Evolutionary conservation across 495 filamentous ascomycete genomes (phyloP), one percentile per base, ranked within the genome.

Genomic region (Penicillium waksmanii): DNA sequence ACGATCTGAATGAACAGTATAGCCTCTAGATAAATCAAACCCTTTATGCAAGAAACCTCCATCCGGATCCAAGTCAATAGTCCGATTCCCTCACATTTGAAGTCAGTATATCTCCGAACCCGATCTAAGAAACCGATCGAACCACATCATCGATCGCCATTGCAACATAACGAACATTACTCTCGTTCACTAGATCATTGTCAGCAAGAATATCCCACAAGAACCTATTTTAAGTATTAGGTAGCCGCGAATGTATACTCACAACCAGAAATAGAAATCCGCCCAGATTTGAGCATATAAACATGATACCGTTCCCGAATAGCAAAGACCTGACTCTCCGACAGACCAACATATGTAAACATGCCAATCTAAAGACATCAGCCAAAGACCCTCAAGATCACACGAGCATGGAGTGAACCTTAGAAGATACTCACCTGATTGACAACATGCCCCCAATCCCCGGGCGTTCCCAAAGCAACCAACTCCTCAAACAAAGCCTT

Each of bases 211-310:
- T 9, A 9, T 18, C n/a, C 17, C 1, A 21, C n/a, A 5, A 46
- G n/a, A 46, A 19, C 5, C 7, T n/a, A 19, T 0, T 47, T 38
- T 0, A 12, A 38, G 6, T 9, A 31, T 31, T 12, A 38, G n/a
- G 40, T 5, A 43, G 40, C 7, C 17, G 2, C 4, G 17, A 1
- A 44, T 11, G 13, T 27, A 46, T 18, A 61, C 63, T 62, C 56
- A 66, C 63, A 57, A 91, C 64, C 64, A 36, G 61, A 55, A 18
- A 66, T 61, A 9, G 55, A 60, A 12, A 69, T 66, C 17, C 66
- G 54, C 2, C 66, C 66, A 34, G 60, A 61, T 15, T 54, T 56
- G 23, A 69, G 57, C 60, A 69, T 61, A 50, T 69, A 69, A 19
- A 69, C 53, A 55, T 69, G 66, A 51, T 62, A 64, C 25, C 38